These are phyloP conservation scores for Umbilicaria muhlenbergii DNA, from an alignment of 495 filamentous ascomycete genomes.

Conservation along the genomic window DNA sequence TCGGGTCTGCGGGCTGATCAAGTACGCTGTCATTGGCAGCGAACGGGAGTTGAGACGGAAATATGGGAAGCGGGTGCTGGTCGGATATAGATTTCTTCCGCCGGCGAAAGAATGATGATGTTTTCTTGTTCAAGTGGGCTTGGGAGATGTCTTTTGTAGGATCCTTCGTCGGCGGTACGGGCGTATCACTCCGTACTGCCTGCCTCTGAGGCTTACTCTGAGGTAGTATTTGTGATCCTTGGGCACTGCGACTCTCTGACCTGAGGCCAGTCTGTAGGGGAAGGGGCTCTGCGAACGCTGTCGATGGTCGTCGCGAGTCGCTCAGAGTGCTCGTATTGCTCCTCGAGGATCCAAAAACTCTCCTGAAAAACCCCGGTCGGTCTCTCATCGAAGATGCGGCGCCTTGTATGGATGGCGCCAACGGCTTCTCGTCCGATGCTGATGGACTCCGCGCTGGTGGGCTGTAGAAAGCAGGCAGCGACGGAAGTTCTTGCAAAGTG, in stretches of 20 bases:
- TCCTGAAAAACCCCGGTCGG: constrained; percentile 76
- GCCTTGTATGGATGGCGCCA: constrained; percentile 18
- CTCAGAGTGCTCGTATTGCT: constrained; percentile 12
- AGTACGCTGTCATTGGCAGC: constrained; percentile 19
- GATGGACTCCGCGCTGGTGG: constrained; percentile 35
- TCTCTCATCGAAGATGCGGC: constrained; percentile 25
- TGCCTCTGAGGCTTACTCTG: too few relatives aligned
- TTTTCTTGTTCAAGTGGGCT: constrained; percentile 67
- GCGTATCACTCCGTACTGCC: too few relatives aligned
- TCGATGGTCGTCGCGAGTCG: constrained; percentile 1
- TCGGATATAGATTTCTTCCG: constrained; percentile 73
- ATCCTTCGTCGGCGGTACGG: constrained; percentile 11
- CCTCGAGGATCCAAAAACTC: constrained; percentile 64
- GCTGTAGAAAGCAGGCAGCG: constrained; percentile 10
- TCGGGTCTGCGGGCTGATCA: constrained; percentile 30
- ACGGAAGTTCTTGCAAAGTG: constrained; percentile 1
- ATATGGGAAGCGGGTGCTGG: constrained; percentile 31
- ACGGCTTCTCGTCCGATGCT: constrained; percentile 34
- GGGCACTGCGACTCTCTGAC: constrained; percentile 1
- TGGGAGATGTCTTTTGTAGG: constrained; percentile 27
- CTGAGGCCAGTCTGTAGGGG: not conserved
- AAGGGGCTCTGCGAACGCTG: not conserved
- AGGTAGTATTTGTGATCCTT: too few relatives aligned
- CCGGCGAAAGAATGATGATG: constrained; percentile 80
- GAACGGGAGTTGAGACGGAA: constrained; percentile 19